Conservation (phyloP, 257 asterid species). For the Fraxinus anomala region DNA sequence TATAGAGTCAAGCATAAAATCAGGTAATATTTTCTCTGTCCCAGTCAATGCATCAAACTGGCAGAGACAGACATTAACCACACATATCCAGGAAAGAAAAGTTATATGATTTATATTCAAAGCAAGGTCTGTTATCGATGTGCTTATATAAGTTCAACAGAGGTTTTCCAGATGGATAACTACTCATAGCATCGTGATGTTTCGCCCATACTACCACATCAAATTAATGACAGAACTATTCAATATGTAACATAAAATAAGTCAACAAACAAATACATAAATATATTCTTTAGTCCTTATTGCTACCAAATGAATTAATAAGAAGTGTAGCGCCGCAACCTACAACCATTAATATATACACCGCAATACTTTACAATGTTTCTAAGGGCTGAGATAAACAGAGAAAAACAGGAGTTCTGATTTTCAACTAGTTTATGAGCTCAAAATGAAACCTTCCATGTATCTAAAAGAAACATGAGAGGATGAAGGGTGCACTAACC, state of each 20-base stretch:
- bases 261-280: not conserved
- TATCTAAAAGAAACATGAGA: slow-evolving; percentile 2
- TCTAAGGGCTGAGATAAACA: not conserved
- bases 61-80: not conserved
- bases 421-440: slow-evolving; percentile 17
- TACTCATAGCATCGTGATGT: too few species aligned
- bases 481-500: slow-evolving; percentile 42
- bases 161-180: not conserved
- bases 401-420: not conserved
- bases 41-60: not conserved
- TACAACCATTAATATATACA: not conserved
- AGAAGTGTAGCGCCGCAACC: not conserved
- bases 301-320: not conserved
- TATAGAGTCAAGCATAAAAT: not conserved
- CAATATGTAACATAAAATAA: too few species aligned
- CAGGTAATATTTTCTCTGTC: not conserved
- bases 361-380: not conserved
- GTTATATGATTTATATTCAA: too few species aligned
- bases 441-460: slow-evolving; percentile 11
- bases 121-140: not conserved
- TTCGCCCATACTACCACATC: not conserved
- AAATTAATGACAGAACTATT: too few species aligned
- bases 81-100: not conserved
- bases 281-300: too few species aligned
- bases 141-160: not conserved